Evolutionary conservation across 345 rosid genomes (phyloP), one percentile per base, ranked within the genome.

Genomic region (Bruguiera sexangula): DNA sequence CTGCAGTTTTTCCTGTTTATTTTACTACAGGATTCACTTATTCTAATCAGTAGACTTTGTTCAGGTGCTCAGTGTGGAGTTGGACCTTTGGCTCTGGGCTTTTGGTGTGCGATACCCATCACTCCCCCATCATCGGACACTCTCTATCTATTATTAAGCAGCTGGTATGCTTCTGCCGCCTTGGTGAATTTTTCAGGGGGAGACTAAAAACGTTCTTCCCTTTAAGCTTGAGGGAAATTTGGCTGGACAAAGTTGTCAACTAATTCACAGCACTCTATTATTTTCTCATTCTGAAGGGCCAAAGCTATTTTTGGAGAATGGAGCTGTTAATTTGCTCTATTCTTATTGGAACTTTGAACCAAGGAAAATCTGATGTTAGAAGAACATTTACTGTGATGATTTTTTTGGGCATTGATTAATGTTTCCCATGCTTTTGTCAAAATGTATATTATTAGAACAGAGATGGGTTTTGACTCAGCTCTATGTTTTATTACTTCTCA

Each of bases 81-180:
- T 90, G 80, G 96, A 90, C 81, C 93, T 90, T 66, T 90, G 96
- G 96, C 91, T 90, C 31, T 90, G 93, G 93, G 82, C 93, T 65
- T 78, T 76, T 24, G 93, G 93, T 13, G 78, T 90, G 60, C 86
- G 74, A 63, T 76, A 71, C 48, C 76, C 84, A 20, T 84, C 87
- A 26, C 83, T 90, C 30, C 88, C 65, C 75, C 86, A 85, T 67
- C 93, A 90, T 67, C 80, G 89, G 27, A 86, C 91, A 0, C 88
- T 90, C 70, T 85, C 94, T 1, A 85, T 85, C 66, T 88, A 88
- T 71, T 89, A 85, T 65, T 86, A 80, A 85, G 66, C n/a, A 22
- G 64, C 64, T 8, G 62, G 52, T 65, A 37, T 59, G 69, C 50
- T 54, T 21, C 16, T 34, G 53, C 60, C 53, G 71, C 43, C 63